Conservation (phyloP, 176 grass and related monocot genomes). For the barley (Hordeum vulgare) region DNA sequence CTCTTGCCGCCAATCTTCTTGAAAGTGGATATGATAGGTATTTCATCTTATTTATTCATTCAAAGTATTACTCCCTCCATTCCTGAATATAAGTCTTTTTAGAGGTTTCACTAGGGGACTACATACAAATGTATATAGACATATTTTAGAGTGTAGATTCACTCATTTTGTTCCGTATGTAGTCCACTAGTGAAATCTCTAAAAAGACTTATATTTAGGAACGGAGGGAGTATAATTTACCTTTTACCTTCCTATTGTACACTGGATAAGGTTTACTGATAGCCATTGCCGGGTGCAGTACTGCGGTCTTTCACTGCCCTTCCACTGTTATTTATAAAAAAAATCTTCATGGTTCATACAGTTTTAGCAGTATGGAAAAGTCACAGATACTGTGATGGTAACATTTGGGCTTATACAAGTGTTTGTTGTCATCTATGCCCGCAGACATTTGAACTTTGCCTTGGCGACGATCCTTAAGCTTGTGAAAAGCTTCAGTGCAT, state of each 20-base stretch:
- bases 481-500: conserved; percentile 48
- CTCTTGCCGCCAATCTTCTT: conserved; percentile 50
- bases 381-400: background rate
- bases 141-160: too few species aligned
- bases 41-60: conserved; percentile 13
- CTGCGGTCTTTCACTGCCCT: background rate
- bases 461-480: conserved; percentile 52
- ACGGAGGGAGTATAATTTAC: too few species aligned
- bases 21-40: conserved; percentile 68
- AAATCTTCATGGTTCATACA: background rate
- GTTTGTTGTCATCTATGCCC: background rate
- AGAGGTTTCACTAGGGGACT: too few species aligned
- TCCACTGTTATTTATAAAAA: background rate
- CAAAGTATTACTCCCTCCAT: too few species aligned
- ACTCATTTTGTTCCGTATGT: too few species aligned
- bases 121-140: too few species aligned
- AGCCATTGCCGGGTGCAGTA: background rate
- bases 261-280: background rate
- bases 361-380: background rate
- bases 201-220: too few species aligned
- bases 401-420: background rate
- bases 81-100: too few species aligned
- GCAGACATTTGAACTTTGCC: conserved; percentile 51
- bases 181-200: too few species aligned
- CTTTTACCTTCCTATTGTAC: conserved; percentile 19